phyloP scores from a whole-genome alignment of 768 basidiomycete genomes.

The Lactarius sp. region DNA sequence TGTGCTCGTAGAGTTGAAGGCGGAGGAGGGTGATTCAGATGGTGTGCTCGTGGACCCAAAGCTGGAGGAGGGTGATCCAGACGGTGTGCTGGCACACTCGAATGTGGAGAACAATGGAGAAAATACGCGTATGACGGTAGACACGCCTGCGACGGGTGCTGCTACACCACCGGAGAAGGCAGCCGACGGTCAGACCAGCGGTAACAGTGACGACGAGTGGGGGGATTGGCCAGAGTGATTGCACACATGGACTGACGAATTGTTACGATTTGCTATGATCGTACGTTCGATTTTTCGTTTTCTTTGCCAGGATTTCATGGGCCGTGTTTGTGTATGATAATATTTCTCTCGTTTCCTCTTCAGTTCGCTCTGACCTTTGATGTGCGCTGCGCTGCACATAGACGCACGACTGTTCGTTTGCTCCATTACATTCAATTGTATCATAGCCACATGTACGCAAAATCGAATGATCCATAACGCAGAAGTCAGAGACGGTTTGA shows the following conservation, averaged over 20 bases:
- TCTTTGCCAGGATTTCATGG: background rate
- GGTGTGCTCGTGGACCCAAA: conserved; percentile 1
- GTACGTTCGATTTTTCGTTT: conserved; percentile 5
- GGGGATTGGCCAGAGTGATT: background rate
- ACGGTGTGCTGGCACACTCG: conserved; percentile 10
- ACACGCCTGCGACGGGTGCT: background rate
- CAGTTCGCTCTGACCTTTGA: background rate
- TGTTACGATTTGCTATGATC: conserved; percentile 6
- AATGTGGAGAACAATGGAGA: conserved; percentile 12
- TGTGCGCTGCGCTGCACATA: conserved; percentile 7
- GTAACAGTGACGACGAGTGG: background rate
- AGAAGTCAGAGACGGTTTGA: background rate
- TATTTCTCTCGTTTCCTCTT: background rate
- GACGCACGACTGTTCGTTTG: background rate
- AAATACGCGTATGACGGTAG: conserved; percentile 1
- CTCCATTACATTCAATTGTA: conserved; percentile 11
- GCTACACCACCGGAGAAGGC: background rate
- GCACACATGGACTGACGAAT: background rate
- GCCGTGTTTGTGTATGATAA: conserved; percentile 3
- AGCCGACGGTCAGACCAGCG: background rate
- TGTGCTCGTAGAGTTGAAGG: background rate
- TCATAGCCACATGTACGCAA: conserved; percentile 9
- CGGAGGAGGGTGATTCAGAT: background rate
- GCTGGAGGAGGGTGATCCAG: background rate
- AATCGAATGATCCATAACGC: conserved; percentile 5